phyloP scores from a whole-genome alignment of 129 eudicot genomes.

The Chrysanthemum makinoi region DNA sequence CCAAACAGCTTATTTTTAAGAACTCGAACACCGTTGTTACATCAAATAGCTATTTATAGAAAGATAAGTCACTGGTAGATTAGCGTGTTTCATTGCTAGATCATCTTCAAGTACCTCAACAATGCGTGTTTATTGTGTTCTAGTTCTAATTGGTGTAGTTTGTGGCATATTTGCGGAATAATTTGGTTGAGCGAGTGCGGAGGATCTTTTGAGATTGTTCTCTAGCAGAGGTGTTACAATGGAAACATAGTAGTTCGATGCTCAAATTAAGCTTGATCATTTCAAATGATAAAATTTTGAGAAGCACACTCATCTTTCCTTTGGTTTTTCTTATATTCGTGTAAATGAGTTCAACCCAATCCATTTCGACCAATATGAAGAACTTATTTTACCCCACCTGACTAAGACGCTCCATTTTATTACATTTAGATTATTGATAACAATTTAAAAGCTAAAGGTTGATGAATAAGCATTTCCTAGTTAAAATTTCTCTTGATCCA shows the following conservation, averaged over 20 bases:
- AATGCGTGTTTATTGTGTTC: background rate
- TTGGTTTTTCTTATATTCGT: too few species aligned
- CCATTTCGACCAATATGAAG: background rate
- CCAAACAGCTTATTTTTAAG: too few species aligned
- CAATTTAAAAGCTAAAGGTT: conserved; percentile 8
- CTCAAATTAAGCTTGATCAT: too few species aligned
- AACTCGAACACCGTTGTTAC: too few species aligned
- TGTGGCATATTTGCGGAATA: background rate
- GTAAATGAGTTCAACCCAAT: background rate
- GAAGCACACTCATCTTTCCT: too few species aligned
- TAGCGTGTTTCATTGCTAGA: background rate
- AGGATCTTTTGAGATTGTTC: background rate
- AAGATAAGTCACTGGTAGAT: background rate
- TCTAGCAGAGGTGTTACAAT: background rate
- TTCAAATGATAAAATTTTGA: background rate
- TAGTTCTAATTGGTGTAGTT: background rate
- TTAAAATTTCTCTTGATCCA: too few species aligned
- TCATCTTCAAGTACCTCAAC: background rate
- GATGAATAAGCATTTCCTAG: conserved; percentile 14
- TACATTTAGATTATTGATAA: background rate
- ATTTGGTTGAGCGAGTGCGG: background rate
- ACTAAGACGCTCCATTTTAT: background rate
- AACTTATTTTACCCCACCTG: background rate
- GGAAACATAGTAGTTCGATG: too few species aligned
- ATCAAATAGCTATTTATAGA: too few species aligned